A percentile compares a stretch with the other conserved stretches of the same genome.
Evolutionary conservation across 2,329 filamentous ascomycete genomes (phyloP).

Genomic region (Mollisia scopiformis): DNA sequence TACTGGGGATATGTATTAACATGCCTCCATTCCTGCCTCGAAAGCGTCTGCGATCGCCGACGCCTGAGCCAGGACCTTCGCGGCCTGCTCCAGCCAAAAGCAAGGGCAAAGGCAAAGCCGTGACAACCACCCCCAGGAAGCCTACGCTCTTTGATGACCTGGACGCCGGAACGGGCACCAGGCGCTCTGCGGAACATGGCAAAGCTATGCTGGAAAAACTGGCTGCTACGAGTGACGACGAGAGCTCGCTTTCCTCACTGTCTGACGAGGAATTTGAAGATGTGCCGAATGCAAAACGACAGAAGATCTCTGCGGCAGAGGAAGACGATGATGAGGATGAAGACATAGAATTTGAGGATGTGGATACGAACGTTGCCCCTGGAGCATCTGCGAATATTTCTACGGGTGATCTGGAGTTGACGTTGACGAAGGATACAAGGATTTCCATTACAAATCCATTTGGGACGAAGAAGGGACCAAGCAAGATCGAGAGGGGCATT

Average conservation of each 20-base stretch:
- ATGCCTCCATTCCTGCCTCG: conserved; percentile 73
- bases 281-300: conserved; percentile 45
- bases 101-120: conserved; percentile 30
- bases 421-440: conserved; percentile 60
- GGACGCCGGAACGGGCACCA: conserved; percentile 45
- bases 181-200: conserved; percentile 45
- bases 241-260: conserved; percentile 37
- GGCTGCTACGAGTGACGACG: conserved; percentile 40
- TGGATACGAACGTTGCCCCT: conserved; percentile 43
- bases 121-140: conserved; percentile 47
- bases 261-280: conserved; percentile 60
- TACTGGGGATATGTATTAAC: conserved; percentile 10
- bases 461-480: conserved; percentile 78
- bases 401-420: conserved; percentile 74
- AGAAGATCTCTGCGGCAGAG: conserved; percentile 33
- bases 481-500: conserved; percentile 81
- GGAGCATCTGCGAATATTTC: conserved; percentile 49
- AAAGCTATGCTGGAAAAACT: conserved; percentile 48
- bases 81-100: conserved; percentile 23
- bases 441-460: conserved; percentile 64
- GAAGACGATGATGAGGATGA: conserved; percentile 53
- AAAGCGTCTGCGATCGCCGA: conserved; percentile 63
- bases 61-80: conserved; percentile 35
- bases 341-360: conserved; percentile 66
- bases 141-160: conserved; percentile 64